phyloP scores from a whole-genome alignment of 495 filamentous ascomycete species.

The Tetracladium marchalianum region DNA sequence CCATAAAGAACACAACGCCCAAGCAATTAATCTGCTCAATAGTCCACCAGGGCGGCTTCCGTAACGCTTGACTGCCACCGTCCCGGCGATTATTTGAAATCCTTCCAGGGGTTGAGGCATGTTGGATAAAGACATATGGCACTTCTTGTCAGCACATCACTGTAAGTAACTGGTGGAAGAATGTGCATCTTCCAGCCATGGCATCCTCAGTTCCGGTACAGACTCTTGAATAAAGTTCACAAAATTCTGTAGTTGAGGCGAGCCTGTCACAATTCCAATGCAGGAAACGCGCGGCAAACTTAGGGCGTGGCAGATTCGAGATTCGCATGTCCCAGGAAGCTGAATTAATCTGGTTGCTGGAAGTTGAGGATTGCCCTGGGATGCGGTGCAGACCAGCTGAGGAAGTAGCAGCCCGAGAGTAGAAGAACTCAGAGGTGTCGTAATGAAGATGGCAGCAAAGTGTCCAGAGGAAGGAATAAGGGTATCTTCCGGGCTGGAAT shows the following conservation, averaged over 20 bases:
- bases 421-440: slow-evolving; percentile 37
- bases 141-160: too few relatives aligned
- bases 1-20: too few relatives aligned
- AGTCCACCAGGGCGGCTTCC: too few relatives aligned
- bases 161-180: too few relatives aligned
- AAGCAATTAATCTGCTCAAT: too few relatives aligned
- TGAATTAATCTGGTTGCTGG: slow-evolving; percentile 42
- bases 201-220: slow-evolving; percentile 20
- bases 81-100: too few relatives aligned
- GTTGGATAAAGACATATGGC: too few relatives aligned
- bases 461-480: neutral
- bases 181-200: slow-evolving; percentile 13
- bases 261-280: slow-evolving; percentile 35
- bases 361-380: slow-evolving; percentile 25
- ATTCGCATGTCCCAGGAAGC: slow-evolving; percentile 41
- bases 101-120: too few relatives aligned
- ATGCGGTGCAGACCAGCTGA: slow-evolving; percentile 41
- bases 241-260: slow-evolving; percentile 12
- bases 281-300: slow-evolving; percentile 48
- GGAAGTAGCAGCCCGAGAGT: slow-evolving; percentile 50
- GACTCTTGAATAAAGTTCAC: slow-evolving; percentile 8
- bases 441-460: slow-evolving; percentile 43
- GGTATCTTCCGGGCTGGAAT: neutral
- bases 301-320: slow-evolving; percentile 37
- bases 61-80: too few relatives aligned